These are phyloP conservation scores for Lecanicillium sp. DNA, from an alignment of 2,329 filamentous ascomycete species.

Conservation along the genomic window DNA sequence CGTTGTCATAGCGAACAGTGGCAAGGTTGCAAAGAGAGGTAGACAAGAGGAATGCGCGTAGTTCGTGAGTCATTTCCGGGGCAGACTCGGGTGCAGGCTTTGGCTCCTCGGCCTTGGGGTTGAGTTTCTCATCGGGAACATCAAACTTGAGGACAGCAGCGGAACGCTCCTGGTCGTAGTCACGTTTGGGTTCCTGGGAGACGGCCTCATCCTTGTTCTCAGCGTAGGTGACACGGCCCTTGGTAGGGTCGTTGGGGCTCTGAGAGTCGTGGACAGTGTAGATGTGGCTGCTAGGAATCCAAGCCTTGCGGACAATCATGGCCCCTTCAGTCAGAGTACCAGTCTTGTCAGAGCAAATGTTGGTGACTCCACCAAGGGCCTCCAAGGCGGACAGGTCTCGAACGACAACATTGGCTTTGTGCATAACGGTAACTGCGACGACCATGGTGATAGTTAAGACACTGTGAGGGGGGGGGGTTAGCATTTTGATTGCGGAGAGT, in stretches of 20 bases:
- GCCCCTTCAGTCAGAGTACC: conserved; percentile 62
- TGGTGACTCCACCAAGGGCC: conserved; percentile 62
- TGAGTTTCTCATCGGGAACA: conserved; percentile 49
- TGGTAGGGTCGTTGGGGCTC: conserved; percentile 53
- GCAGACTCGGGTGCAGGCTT: conserved; percentile 27
- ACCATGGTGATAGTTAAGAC: conserved; percentile 66
- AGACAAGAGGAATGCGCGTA: conserved; percentile 44
- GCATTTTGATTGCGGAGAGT: not conserved
- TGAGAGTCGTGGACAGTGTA: conserved; percentile 56
- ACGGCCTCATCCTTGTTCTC: conserved; percentile 25
- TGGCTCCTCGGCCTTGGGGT: conserved; percentile 24
- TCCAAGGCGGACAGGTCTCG: conserved; percentile 61
- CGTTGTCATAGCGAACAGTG: conserved; percentile 48
- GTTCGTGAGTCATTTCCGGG: conserved; percentile 36
- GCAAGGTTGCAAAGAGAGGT: conserved; percentile 59
- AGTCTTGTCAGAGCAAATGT: conserved; percentile 69
- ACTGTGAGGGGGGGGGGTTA: conserved; percentile 18
- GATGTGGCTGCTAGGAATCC: conserved; percentile 50
- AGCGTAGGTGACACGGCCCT: conserved; percentile 44
- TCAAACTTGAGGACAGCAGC: conserved; percentile 55
- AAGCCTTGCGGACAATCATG: conserved; percentile 62
- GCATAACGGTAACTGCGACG: conserved; percentile 56
- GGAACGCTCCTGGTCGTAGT: conserved; percentile 53
- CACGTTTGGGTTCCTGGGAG: conserved; percentile 34
- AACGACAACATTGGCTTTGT: conserved; percentile 56